Percentiles rank a stretch among this genome's conserved stretches.
These are phyloP conservation scores for Micromonas pusilla DNA, from an alignment of 139 green algal genomes.

Conservation along the genomic window DNA sequence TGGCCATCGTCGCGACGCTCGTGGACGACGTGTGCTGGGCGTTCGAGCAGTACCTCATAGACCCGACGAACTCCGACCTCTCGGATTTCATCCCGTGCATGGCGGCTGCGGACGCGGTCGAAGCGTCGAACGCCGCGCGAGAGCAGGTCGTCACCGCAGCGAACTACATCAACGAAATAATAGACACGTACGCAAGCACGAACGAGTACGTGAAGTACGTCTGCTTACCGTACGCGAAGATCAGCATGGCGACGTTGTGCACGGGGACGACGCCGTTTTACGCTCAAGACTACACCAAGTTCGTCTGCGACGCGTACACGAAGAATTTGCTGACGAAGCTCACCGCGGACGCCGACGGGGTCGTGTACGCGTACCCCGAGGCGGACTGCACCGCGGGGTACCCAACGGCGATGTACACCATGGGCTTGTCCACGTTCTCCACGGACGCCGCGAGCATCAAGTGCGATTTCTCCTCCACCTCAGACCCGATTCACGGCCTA, in stretches of 20 bases:
- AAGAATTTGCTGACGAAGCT: neutral
- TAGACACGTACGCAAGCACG: neutral
- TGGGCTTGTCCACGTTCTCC: too few species aligned
- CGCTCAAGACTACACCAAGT: neutral
- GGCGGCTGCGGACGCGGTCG: neutral
- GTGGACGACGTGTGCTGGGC: neutral
- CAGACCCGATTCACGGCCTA: too few species aligned
- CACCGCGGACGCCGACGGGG: too few species aligned
- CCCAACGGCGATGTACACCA: too few species aligned
- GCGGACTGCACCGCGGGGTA: too few species aligned
- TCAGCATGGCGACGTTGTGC: neutral
- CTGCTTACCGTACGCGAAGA: slow-evolving; percentile 6
- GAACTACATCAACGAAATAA: neutral
- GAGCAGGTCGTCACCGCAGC: neutral
- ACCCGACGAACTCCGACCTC: neutral
- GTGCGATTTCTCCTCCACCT: too few species aligned
- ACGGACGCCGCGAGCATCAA: too few species aligned
- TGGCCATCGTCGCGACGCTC: neutral
- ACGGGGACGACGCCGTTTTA: neutral
- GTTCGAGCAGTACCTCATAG: neutral
- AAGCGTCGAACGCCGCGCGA: neutral
- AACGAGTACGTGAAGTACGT: slow-evolving; percentile 2
- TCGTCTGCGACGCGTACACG: neutral
- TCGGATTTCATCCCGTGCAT: neutral
- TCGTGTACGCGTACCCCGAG: too few species aligned